Evolutionary conservation across 2,329 filamentous ascomycete species (phyloP).

Genomic region (Ilyonectria mors-panacis): DNA sequence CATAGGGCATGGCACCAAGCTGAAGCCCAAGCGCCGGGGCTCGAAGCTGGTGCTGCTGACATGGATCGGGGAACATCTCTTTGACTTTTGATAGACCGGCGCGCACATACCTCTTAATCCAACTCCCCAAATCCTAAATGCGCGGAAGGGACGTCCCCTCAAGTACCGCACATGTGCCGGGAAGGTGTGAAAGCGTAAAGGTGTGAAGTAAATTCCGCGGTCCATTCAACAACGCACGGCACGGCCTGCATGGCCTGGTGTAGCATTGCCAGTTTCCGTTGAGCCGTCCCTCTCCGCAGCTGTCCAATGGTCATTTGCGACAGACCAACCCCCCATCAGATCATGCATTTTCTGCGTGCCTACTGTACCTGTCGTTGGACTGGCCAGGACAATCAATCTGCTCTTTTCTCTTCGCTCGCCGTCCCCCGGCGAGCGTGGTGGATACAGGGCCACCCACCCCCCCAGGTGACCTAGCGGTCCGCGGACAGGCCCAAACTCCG

Average conservation of each 20-base stretch:
- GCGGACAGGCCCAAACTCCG: conserved; percentile 20
- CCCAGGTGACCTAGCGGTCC: conserved; percentile 9
- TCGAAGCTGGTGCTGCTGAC: conserved; percentile 21
- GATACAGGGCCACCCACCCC: conserved; percentile 1
- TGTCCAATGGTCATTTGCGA: conserved; percentile 20
- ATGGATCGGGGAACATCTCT: conserved; percentile 19
- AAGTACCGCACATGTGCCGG: conserved; percentile 1
- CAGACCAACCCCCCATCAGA: conserved; percentile 35
- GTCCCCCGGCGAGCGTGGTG: not conserved
- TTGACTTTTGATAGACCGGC: conserved; percentile 23
- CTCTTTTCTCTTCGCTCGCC: conserved; percentile 6
- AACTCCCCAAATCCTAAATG: conserved; percentile 10
- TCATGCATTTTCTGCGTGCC: conserved; percentile 28
- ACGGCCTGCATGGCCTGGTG: conserved; percentile 19
- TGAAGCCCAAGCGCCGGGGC: conserved; percentile 21
- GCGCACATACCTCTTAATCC: conserved; percentile 31
- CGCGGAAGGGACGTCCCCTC: not conserved
- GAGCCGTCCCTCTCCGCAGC: conserved; percentile 23
- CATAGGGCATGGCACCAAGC: conserved; percentile 17
- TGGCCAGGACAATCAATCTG: conserved; percentile 28
- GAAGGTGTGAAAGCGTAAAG: not conserved
- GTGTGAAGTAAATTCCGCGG: not conserved
- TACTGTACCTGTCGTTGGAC: conserved; percentile 30
- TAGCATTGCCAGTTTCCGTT: conserved; percentile 28
- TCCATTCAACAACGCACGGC: conserved; percentile 21